Evolutionary conservation across 345 rosid genomes (phyloP), one percentile per base, ranked within the genome.

Genomic region (Odontarrhena argentea): DNA sequence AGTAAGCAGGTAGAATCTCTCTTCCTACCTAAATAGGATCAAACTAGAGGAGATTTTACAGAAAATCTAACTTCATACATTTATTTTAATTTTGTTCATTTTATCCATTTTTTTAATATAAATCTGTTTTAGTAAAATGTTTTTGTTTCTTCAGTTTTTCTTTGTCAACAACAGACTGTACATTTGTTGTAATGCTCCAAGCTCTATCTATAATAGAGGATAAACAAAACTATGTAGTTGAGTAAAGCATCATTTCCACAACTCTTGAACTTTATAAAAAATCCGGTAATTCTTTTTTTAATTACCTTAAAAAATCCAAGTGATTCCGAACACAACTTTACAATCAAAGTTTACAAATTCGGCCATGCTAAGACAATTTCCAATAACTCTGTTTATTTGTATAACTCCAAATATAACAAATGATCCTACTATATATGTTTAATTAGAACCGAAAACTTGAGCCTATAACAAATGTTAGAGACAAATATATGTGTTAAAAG

Each of bases 1-100:
- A 76, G 68, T 75, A 87, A 87, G 78, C 86, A 79, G 59, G 76
- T 74, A 38, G 91, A 86, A 45, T 75, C 87, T n/a, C n/a, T n/a
- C n/a, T n/a, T n/a, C n/a, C n/a, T n/a, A n/a, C n/a, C n/a, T n/a
- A 24, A 12, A 25, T 38, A n/a, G 10, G 57, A 37, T 49, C n/a
- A 9, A 40, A 41, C 51, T 6, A 7, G n/a, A 25, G 15, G 8
- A 25, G 4, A 38, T 38, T 64, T 25, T 40, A 15, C 28, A 25
- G 26, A 18, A 45, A 9, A 15, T 7, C 10, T 34, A 54, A 1
- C 44, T 28, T 26, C 10, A 34, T 44, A 54, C 24, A 55, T 35
- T 40, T 25, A 11, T 7, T 35, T 24, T 45, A 22, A 3, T 12
- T 24, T 25, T 24, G 44, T 18, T 45, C 40, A n/a, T n/a, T n/a